Conservation (phyloP, 2,329 filamentous ascomycete species). For the Coniochaeta sp. region DNA sequence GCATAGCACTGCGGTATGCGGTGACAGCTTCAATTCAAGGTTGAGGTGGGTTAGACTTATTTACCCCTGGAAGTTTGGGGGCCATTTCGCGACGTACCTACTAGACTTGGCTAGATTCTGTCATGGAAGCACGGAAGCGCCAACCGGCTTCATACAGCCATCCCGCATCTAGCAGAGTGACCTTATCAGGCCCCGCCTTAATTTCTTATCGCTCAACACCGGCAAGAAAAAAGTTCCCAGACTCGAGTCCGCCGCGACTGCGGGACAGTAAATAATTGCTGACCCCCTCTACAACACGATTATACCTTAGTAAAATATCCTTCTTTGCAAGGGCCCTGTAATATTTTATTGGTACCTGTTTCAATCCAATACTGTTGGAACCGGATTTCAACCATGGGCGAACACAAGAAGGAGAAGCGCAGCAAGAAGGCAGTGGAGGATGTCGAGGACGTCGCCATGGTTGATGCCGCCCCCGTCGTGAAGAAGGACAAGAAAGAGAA, state of each 20-base stretch:
- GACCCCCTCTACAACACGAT: not conserved
- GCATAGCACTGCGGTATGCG: no score
- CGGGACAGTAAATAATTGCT: not conserved
- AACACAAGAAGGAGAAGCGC: conserved; percentile 3
- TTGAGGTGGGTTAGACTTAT: no score
- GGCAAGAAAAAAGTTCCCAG: not conserved
- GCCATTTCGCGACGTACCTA: no score
- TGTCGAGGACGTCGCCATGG: not conserved
- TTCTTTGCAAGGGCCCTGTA: not conserved
- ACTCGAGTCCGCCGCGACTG: not conserved
- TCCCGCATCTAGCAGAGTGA: not conserved
- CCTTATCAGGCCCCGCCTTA: not conserved
- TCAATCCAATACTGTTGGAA: not conserved
- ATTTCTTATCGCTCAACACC: not conserved
- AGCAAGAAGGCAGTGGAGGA: not conserved
- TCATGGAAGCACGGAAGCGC: no score
- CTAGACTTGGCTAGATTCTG: no score
- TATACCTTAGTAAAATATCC: not conserved
- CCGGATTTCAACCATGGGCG: not conserved
- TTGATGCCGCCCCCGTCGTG: not conserved
- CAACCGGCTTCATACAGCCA: not conserved
- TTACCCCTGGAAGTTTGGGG: no score
- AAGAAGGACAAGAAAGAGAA: conserved; percentile 15
- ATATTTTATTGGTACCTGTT: not conserved
- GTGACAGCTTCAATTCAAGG: no score